Base-by-base conservation (phyloP, 257 asterid genomes). In the Nicotiana knightiana region DNA sequence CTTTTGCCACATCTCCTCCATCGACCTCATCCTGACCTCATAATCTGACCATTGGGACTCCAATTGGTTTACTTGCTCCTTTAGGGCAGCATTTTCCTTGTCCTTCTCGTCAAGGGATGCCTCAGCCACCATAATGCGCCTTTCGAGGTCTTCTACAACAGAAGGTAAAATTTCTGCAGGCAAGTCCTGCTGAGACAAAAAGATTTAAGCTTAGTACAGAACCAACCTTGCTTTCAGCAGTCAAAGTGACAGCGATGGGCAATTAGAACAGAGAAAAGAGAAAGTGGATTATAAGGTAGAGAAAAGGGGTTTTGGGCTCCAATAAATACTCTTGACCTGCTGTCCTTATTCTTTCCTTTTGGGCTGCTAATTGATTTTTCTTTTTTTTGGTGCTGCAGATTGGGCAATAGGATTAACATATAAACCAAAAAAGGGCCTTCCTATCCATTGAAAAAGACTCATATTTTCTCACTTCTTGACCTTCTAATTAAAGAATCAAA, bases 1-100 rank as follows among this genome's bases (percentile, higher is more conserved):
- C 80, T 87, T 91, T 85, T 92, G 91, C 93, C 97, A 93, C 82
- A 76, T 83, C 39, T 85, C 90, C 87, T 92, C 95, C 86, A 88
- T 61, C 54, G 89, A 89, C 87, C 88, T 89, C 93, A 91, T 90
- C 88, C 87, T 93, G 79, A 83, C 65, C 85, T 92, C 97, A 58
- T 86, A 90, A 71, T 93, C 90, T 33, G 84, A 86, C 92, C 91
- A 88, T 28, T 87, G 84, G 9, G 84, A 88, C 88, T 92, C 90
- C 67, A 80, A 85, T 76, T 88, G 90, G 51, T 82, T 82, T 62
- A 91, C 80, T 81, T 89, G 95, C 82, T 87, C 91, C 87, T 90
- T 87, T 67, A 93, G 77, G 24, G 90, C 87, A 13, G 85, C 88
- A 68, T 87, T 93, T 84, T 93, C 97, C 24, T 86, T 86, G 82